Conservation (phyloP, 78 protist genomes). For the Cavenderia fasciculata region DNA sequence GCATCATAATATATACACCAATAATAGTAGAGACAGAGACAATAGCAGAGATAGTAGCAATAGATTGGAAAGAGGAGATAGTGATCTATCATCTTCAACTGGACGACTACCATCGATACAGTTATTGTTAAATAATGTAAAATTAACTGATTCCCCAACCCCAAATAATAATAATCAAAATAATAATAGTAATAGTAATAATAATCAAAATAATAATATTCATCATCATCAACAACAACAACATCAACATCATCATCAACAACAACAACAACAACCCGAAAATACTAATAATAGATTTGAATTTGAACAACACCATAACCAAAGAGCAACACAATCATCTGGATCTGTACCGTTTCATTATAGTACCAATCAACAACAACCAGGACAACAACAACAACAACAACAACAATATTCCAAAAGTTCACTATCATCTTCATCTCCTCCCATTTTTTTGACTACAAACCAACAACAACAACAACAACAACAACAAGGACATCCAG, state of each 20-base stretch:
- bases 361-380: not conserved
- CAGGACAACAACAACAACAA: not conserved
- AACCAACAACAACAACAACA: not conserved
- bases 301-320: not conserved
- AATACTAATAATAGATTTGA: not conserved
- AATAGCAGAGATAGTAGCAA: not conserved
- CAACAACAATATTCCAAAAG: not conserved
- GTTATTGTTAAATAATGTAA: slow-evolving; percentile 31
- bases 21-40: not conserved
- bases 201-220: not conserved
- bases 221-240: too few species aligned
- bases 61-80: not conserved
- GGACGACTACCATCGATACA: slow-evolving; percentile 51
- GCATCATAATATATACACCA: not conserved
- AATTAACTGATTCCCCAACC: not conserved
- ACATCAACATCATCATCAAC: slow-evolving; percentile 1
- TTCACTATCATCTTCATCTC: too few species aligned
- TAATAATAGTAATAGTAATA: not conserved
- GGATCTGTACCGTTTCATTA: too few species aligned
- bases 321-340: too few species aligned
- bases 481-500: not conserved
- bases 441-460: too few species aligned
- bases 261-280: not conserved
- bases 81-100: not conserved
- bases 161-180: not conserved